Percentiles rank a stretch among this genome's conserved stretches.
phyloP scores from a whole-genome alignment of 2,329 filamentous ascomycete species.

The Trichoderma sp. region DNA sequence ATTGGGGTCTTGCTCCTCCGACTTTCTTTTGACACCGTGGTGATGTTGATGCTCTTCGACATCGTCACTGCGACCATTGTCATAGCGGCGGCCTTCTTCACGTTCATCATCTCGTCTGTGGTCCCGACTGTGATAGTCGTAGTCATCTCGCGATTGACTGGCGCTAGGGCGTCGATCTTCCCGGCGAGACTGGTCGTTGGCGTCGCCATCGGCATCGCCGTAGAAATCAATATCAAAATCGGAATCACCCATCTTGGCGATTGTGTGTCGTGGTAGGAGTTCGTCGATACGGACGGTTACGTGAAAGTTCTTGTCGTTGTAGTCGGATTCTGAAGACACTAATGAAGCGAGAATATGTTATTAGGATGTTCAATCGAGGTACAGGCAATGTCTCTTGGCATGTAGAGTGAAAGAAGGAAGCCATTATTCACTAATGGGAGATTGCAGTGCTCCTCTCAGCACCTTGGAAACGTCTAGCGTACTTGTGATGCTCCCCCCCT shows the following conservation, averaged over 20 bases:
- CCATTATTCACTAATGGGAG: not conserved
- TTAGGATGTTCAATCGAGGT: slow-evolving; percentile 17
- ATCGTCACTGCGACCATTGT: slow-evolving; percentile 25
- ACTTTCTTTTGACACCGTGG: slow-evolving; percentile 59
- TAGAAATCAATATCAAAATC: slow-evolving; percentile 73
- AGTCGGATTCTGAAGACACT: not conserved
- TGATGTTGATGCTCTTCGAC: slow-evolving; percentile 25
- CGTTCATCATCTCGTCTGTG: slow-evolving; percentile 33
- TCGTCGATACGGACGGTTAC: slow-evolving; percentile 21
- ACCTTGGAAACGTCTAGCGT: not conserved
- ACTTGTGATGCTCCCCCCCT: not conserved
- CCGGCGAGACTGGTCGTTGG: slow-evolving; percentile 43
- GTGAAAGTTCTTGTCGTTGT: not conserved
- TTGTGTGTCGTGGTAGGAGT: slow-evolving; percentile 2
- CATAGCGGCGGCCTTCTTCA: slow-evolving; percentile 33
- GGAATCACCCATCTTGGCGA: slow-evolving; percentile 60
- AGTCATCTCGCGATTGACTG: slow-evolving; percentile 25
- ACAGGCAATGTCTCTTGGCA: slow-evolving; percentile 6
- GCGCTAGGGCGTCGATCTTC: slow-evolving; percentile 36
- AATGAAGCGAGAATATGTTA: slow-evolving; percentile 8
- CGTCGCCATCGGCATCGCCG: slow-evolving; percentile 54
- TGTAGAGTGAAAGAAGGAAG: not conserved
- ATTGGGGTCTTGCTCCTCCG: slow-evolving; percentile 45
- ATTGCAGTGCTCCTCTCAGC: not conserved
- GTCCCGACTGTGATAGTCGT: slow-evolving; percentile 32